These are phyloP conservation scores for Groenewaldozyma sp. DNA, from an alignment of 1,139 yeast species.

Conservation along the genomic window DNA sequence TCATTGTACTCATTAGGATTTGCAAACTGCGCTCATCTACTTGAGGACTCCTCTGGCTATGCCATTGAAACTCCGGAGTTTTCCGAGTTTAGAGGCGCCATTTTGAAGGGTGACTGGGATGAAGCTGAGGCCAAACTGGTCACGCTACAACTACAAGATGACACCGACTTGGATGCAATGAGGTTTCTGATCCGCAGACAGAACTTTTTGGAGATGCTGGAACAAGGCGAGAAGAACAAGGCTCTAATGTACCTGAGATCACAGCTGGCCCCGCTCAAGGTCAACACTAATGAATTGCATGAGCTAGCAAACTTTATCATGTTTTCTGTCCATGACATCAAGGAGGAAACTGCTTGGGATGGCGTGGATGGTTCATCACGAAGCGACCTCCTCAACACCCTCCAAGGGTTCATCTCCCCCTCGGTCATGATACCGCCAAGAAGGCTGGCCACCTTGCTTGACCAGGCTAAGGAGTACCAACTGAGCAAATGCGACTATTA, in stretches of 20 bases:
- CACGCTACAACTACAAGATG: slow-evolving; percentile 24
- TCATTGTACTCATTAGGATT: slow-evolving; percentile 43
- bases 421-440: slow-evolving; percentile 45
- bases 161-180: slow-evolving; percentile 16
- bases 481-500: slow-evolving; percentile 34
- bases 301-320: slow-evolving; percentile 30
- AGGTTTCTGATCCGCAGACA: slow-evolving; percentile 28
- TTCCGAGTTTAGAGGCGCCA: slow-evolving; percentile 32
- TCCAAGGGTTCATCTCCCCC: slow-evolving; percentile 42
- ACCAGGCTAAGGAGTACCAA: slow-evolving; percentile 45
- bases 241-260: slow-evolving; percentile 40
- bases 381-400: slow-evolving; percentile 33
- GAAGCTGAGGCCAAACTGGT: slow-evolving; percentile 32
- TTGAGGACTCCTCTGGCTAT: slow-evolving; percentile 37
- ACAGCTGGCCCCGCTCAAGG: slow-evolving; percentile 13
- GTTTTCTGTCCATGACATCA: slow-evolving; percentile 29
- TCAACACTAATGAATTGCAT: slow-evolving; percentile 24
- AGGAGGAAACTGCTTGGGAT: slow-evolving; percentile 31
- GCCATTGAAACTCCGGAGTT: slow-evolving; percentile 31
- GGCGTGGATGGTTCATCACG: slow-evolving; percentile 36
- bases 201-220: slow-evolving; percentile 27
- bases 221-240: slow-evolving; percentile 23
- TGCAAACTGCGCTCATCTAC: slow-evolving; percentile 29
- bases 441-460: slow-evolving; percentile 41
- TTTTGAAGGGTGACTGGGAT: slow-evolving; percentile 38